Conservation (phyloP, 1,284 basidiomycete genomes). For the Omphalotus olearius region DNA sequence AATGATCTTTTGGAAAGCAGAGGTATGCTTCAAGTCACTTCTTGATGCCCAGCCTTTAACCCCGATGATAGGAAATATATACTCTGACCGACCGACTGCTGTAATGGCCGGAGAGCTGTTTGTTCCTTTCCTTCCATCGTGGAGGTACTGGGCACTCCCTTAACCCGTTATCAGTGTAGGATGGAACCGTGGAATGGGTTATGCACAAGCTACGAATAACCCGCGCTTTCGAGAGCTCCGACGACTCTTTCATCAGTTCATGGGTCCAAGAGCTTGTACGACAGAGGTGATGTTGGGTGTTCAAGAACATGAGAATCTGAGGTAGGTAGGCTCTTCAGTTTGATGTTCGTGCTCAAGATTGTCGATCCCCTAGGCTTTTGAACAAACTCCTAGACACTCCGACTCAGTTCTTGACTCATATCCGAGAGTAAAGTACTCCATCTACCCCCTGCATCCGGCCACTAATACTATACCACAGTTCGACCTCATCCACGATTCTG, state of each 20-base stretch:
- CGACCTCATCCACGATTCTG: constrained; percentile 24
- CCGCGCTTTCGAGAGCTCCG: constrained; percentile 37
- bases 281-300: constrained; percentile 20
- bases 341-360: background rate
- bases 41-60: too few relatives aligned
- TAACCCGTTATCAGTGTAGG: constrained; percentile 28
- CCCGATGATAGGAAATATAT: constrained; percentile 5
- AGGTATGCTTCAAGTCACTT: background rate
- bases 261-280: constrained; percentile 31
- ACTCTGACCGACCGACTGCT: constrained; percentile 15
- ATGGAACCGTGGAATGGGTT: constrained; percentile 38
- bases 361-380: background rate
- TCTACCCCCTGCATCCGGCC: background rate
- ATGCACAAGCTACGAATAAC: constrained; percentile 27
- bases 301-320: constrained; percentile 26
- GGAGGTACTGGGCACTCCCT: background rate
- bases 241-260: constrained; percentile 33
- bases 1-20: constrained; percentile 16
- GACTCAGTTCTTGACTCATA: background rate
- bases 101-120: constrained; percentile 41
- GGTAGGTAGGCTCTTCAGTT: background rate
- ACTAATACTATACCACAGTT: background rate
- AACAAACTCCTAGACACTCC: constrained; percentile 4
- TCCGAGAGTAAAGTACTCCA: background rate
- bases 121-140: constrained; percentile 13